Conservation (phyloP, 306 rosid genomes). For the Argentina anserina region DNA sequence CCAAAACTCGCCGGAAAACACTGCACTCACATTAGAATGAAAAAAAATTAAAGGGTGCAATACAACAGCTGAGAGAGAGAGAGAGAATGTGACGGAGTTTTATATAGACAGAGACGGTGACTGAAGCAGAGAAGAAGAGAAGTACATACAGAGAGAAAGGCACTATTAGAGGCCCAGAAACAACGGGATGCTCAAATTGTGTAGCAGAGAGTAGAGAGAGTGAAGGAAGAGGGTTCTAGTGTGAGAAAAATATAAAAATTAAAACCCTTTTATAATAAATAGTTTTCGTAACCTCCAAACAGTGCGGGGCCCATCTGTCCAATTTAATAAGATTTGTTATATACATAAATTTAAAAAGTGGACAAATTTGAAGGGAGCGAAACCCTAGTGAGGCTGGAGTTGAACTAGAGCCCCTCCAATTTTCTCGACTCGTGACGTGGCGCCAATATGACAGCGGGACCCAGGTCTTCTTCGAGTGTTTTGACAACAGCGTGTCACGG, state of each 20-base stretch:
- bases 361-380: not conserved
- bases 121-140: not conserved
- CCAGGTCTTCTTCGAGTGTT: not conserved
- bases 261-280: not conserved
- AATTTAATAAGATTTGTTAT: not conserved
- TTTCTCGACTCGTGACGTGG: slow-evolving; percentile 18
- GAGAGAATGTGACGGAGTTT: not conserved
- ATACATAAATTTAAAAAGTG: too few species aligned
- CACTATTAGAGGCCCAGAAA: slow-evolving; percentile 23
- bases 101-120: not conserved
- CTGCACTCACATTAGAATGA: slow-evolving; percentile 43
- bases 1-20: slow-evolving; percentile 34
- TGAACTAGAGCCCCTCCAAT: not conserved
- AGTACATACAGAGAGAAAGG: slow-evolving; percentile 5
- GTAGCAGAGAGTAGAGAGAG: too few species aligned
- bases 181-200: too few species aligned
- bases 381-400: not conserved
- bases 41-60: not conserved
- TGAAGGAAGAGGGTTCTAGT: not conserved
- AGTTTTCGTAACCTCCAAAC: not conserved
- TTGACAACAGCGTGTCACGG: slow-evolving; percentile 17
- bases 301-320: not conserved
- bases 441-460: slow-evolving; percentile 16
- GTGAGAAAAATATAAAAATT: not conserved
- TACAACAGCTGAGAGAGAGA: too few species aligned